These are phyloP conservation scores for Cynara cardunculus DNA, from an alignment of 129 eudicot species.

Conservation along the genomic window DNA sequence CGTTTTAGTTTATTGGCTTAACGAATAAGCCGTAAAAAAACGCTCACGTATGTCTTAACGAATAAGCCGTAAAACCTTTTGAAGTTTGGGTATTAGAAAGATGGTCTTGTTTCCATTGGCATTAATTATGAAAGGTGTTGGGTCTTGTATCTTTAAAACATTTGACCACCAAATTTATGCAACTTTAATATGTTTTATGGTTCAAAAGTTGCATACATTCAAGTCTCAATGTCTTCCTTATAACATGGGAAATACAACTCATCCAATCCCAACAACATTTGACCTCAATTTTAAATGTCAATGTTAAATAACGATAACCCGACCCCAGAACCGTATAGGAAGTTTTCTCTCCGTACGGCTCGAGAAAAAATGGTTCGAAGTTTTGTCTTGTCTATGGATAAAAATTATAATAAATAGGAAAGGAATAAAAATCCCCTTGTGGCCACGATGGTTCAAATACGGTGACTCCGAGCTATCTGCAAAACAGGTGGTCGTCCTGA, in stretches of 20 bases:
- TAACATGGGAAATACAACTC: background rate
- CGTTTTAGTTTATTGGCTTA: background rate
- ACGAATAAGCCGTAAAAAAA: background rate
- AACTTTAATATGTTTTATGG: background rate
- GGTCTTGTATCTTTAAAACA: background rate
- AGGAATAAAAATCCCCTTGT: no score
- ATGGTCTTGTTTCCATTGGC: background rate
- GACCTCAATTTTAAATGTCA: no score
- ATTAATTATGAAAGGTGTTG: background rate
- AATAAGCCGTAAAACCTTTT: background rate
- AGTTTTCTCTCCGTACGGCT: no score
- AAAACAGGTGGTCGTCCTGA: no score
- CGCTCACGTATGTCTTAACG: no score
- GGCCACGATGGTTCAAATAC: no score
- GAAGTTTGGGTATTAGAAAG: background rate
- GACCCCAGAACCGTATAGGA: no score
- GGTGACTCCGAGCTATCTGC: no score
- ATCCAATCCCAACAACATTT: background rate
- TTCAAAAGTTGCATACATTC: background rate
- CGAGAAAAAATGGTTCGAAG: no score
- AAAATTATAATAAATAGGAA: no score
- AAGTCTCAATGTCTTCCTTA: background rate
- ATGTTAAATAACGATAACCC: no score
- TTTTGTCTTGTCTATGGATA: no score
- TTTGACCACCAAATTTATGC: background rate